Evolutionary conservation across 805 yeast genomes (phyloP).

Genomic region (Schwanniomyces polymorphus): DNA sequence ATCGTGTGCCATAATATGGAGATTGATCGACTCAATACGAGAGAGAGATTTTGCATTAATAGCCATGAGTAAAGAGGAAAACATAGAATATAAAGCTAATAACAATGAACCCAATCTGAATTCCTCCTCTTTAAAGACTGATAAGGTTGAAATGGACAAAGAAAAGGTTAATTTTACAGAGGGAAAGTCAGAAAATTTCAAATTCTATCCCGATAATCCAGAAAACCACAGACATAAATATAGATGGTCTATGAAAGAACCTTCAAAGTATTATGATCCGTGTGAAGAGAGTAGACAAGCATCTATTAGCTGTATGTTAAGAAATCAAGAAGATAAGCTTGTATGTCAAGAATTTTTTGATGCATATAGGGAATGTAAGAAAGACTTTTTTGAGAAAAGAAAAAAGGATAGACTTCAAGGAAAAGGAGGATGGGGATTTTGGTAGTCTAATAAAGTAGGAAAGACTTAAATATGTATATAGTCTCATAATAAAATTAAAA

Average conservation of each 20-base stretch:
- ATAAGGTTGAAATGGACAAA: conserved; percentile 32
- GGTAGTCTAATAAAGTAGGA: conserved; percentile 16
- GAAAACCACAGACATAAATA: conserved; percentile 66
- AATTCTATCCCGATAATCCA: conserved; percentile 88
- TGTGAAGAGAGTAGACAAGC: conserved; percentile 88
- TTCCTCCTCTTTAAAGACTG: conserved; percentile 10
- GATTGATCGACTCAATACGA: background rate
- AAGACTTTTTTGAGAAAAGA: conserved; percentile 44
- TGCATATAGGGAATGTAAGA: conserved; percentile 90
- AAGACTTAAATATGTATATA: background rate
- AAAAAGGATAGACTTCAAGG: conserved; percentile 37
- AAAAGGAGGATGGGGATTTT: conserved; percentile 44
- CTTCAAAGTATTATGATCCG: conserved; percentile 88
- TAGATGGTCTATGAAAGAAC: conserved; percentile 70
- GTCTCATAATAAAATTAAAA: background rate
- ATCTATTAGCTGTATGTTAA: conserved; percentile 79
- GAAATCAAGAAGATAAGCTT: conserved; percentile 65
- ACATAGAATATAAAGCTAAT: background rate
- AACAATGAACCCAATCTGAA: background rate
- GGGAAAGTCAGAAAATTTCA: conserved; percentile 52
- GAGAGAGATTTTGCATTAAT: background rate
- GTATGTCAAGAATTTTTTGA: conserved; percentile 79
- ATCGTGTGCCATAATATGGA: background rate
- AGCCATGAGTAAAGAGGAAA: background rate
- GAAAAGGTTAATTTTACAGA: conserved; percentile 54